Percentiles rank a stretch among this genome's conserved stretches.
These are phyloP conservation scores for Boletus bicolor DNA, from an alignment of 768 basidiomycete genomes.

Conservation along the genomic window DNA sequence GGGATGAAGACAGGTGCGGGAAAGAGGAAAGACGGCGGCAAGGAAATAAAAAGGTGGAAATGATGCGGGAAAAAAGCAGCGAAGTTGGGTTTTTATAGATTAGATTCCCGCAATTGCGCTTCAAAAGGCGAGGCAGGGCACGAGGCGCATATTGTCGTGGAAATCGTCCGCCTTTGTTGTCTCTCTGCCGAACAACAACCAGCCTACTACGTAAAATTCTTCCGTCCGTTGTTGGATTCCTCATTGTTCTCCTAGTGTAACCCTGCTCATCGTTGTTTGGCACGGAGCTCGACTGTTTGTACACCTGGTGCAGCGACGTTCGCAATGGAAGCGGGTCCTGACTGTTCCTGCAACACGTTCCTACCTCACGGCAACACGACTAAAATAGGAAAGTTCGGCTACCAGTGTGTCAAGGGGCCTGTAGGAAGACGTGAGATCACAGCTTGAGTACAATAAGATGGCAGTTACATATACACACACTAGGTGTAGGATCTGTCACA, in stretches of 20 bases:
- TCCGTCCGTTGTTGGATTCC: background rate
- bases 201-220: slow-evolving; percentile 10
- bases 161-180: slow-evolving; percentile 20
- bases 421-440: slow-evolving; percentile 2
- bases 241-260: slow-evolving; percentile 2
- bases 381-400: slow-evolving; percentile 15
- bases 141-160: slow-evolving; percentile 42
- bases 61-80: slow-evolving; percentile 24
- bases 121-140: slow-evolving; percentile 45
- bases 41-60: slow-evolving; percentile 28
- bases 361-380: slow-evolving; percentile 10
- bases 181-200: slow-evolving; percentile 11
- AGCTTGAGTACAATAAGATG: background rate
- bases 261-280: slow-evolving; percentile 1
- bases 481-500: background rate
- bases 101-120: slow-evolving; percentile 34
- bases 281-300: slow-evolving; percentile 2
- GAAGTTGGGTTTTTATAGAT: slow-evolving; percentile 47
- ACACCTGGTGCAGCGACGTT: background rate
- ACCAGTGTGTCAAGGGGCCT: slow-evolving; percentile 5
- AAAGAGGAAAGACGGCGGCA: slow-evolving; percentile 14
- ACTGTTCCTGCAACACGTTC: slow-evolving; percentile 14
- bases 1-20: slow-evolving; percentile 23
- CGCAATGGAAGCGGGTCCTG: slow-evolving; percentile 1
- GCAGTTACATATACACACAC: background rate